Evolutionary conservation across 257 asterid species (phyloP), one percentile per base, ranked within the genome.

Genomic region (Voacanga thouarsii): DNA sequence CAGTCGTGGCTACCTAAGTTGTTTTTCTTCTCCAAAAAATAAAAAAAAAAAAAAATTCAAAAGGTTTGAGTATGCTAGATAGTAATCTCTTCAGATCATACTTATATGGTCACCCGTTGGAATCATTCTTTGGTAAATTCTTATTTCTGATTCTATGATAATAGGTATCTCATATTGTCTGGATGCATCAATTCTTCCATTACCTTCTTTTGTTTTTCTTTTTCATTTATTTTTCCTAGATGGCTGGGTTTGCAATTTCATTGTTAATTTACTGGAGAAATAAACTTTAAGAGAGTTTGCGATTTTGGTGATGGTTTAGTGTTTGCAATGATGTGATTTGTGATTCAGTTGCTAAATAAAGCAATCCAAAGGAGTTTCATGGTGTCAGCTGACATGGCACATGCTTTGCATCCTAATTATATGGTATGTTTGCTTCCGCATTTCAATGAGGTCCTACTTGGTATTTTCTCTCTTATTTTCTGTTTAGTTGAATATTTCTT

Each of bases 331-430:
- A 55, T 78, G 4, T 80, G 80, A 43, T 76, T 33, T 80, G 61
- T 66, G 74, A 65, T 60, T 18, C 84, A 96, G 98, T 71, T 93
- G 84, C 83, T 96, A 37, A 86, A 86, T 39, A 89, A 81, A 81
- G 95, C 99, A 43, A 89, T 92, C 80, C 99, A 96, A 82, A 91
- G 77, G 90, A 96, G 99, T 83, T 93, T 93, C 80, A 84, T 96
- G 41, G 94, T 96, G 23, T 96, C 99, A 28, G 99, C 99, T 70
- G 99, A 96, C 83, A 96, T 96, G 99, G 99, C 99, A 44, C 99
- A 96, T 81, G 98, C 97, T 64, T 81, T 93, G 85, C 99, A 93
- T 84, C 99, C 99, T 18, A 93, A 96, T 83, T 96, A 92, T 77
- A 85, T 88, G 95, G 98, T 96, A 88, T n/a, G 81, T 47, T 49